Percentiles rank a stretch among this genome's conserved stretches.
phyloP scores from a whole-genome alignment of 768 basidiomycete genomes.

The Dendrothele bispora region DNA sequence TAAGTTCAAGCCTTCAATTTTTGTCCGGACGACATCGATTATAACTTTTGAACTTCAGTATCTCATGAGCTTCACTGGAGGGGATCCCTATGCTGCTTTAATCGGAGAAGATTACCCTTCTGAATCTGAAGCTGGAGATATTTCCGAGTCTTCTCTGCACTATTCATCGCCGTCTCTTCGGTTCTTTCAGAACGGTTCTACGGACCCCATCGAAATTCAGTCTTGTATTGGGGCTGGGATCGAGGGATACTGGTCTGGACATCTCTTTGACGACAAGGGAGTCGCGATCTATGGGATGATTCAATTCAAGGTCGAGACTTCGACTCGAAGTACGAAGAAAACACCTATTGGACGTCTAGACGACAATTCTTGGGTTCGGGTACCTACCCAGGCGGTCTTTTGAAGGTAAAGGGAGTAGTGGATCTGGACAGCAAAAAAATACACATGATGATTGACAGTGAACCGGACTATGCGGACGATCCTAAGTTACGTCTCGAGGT shows the following conservation, averaged over 20 bases:
- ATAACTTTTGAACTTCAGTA: too few species aligned
- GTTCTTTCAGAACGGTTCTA: background rate
- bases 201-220: background rate
- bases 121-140: too few species aligned
- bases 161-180: too few species aligned
- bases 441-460: background rate
- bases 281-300: background rate
- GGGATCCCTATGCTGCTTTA: too few species aligned
- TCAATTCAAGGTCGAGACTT: background rate
- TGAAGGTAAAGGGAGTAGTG: too few species aligned
- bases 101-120: too few species aligned
- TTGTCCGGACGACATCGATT: too few species aligned
- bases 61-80: too few species aligned
- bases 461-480: constrained; percentile 2
- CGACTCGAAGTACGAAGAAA: too few species aligned
- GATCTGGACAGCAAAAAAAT: background rate
- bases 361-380: background rate
- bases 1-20: too few species aligned
- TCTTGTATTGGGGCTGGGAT: background rate
- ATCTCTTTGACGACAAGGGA: background rate
- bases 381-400: too few species aligned
- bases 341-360: too few species aligned
- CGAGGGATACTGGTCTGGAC: constrained; percentile 3
- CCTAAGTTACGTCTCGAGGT: background rate
- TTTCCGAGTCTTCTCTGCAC: background rate